Evolutionary conservation across 345 rosid genomes (phyloP), one percentile per base, ranked within the genome.

Genomic region (Noccaea bulbosa): DNA sequence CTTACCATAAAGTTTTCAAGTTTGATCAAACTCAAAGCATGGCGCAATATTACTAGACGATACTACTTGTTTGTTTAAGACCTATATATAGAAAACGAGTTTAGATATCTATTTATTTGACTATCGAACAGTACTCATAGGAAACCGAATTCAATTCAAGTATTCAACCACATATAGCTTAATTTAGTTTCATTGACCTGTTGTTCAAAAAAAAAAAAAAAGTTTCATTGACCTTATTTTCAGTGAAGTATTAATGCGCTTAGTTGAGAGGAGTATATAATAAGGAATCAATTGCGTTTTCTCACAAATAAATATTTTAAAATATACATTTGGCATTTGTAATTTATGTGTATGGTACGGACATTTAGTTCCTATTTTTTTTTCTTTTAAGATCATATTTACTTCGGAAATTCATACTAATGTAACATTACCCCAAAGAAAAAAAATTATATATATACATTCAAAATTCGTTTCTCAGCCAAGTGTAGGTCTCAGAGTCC

Each of bases 1-100:
- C 30, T 48, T 35, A 48, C 59, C 70, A 27, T 52, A 6, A 41
- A 10, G 40, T 66, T 51, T 24, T 38, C 46, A 38, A 5, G 8
- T 51, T 66, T 60, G 15, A 9, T 37, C 34, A 65, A 47, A 65
- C 32, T 49, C 59, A 34, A 24, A 37, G 37, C 37, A 48, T 49
- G 47, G 69, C 35, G 34, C 35, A 22, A 65, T 49, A 17, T 47
- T 48, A 5, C 43, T 50, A 50, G 10, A 65, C 37, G 37, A 50
- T 50, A 20, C 59, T 49, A 20, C 59, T 49, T n/a, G 6, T 32
- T 11, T 62, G 2, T 58, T 30, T 53, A 30, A 40, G 33, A 47
- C 24, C 37, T 59, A 48, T 56, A 33, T 33, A 34, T 20, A 20
- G 11, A 35, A 22, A 37, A 14, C 5, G 41, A 38, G 33, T 38